Evolutionary conservation across 768 basidiomycete genomes (phyloP), one percentile per base, ranked within the genome.

Genomic region (Hygrophoropsis aurantiaca): DNA sequence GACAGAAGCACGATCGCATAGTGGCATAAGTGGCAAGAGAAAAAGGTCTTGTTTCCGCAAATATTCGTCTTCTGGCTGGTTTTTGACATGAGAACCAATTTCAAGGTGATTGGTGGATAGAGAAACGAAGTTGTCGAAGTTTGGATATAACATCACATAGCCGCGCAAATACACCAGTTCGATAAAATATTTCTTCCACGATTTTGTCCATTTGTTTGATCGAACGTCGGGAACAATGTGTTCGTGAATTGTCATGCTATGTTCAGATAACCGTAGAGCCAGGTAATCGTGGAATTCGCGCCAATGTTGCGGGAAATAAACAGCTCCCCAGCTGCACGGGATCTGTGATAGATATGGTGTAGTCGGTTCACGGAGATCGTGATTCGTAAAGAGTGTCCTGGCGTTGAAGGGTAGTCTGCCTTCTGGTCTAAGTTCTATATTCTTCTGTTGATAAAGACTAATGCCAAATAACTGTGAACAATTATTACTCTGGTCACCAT

Each of bases 91-190:
- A 33, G 84, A 82, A 24, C 91, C 91, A 15, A 82, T 74, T 69
- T 94, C 91, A 45, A 93, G 76, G 58, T 91, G 91, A 62, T 94
- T 94, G n/a, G 90, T 94, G 50, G 92, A 93, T 6, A 94, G 64
- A 23, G 90, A 91, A 30, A 74, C 61, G 56, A 82, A 90, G 36
- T 72, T 74, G 34, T 71, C 75, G 59, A 80, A 93, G 67, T 93
- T 94, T 10, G 91, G 90, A 59, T 94, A 94, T 24, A 94, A 78
- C 91, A 93, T 93, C 42, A 82, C 79, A 65, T 90, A 90, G 3
- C 90, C 89, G 5, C 83, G 81, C 11, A 94, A 74, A 64, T 84
- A 89, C 34, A 80, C 82, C 45, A 93, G 74, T 64, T 94, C 91
- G 65, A 92, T 92, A 62, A 92, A 90, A 66, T 85, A 92, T 51